Conservation (phyloP, 257 asterid species). For the Euphrasia confusa region DNA sequence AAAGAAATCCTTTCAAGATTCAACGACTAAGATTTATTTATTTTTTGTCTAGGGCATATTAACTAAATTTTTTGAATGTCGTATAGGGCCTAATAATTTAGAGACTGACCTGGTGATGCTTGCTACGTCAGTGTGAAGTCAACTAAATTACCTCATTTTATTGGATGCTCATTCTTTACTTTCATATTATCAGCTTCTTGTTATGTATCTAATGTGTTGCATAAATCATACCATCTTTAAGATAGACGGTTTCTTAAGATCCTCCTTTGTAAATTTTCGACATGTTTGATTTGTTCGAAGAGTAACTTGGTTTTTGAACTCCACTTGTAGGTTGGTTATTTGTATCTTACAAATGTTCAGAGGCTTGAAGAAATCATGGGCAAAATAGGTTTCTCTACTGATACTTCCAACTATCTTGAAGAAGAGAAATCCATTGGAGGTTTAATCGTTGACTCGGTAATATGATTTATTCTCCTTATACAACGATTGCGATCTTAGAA, state of each 20-base stretch:
- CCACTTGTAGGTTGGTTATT: not conserved
- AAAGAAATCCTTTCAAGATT: not conserved
- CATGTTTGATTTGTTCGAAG: not conserved
- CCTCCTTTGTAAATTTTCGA: not conserved
- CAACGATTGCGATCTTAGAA: not conserved
- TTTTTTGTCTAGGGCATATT: not conserved
- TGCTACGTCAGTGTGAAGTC: not conserved
- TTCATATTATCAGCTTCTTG: not conserved
- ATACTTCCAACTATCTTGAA: slow-evolving; percentile 40
- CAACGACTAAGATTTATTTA: not conserved
- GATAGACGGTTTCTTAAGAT: not conserved
- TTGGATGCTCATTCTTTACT: not conserved
- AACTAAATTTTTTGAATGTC: not conserved
- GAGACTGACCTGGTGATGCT: not conserved
- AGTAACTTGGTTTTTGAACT: not conserved
- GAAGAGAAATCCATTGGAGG: slow-evolving; percentile 30
- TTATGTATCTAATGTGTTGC: not conserved
- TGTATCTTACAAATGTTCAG: slow-evolving; percentile 23
- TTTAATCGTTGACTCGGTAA: slow-evolving; percentile 10
- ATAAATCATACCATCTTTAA: not conserved
- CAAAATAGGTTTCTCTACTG: slow-evolving; percentile 68
- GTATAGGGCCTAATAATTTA: too few relatives aligned
- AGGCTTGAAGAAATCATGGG: slow-evolving; percentile 82
- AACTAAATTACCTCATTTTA: not conserved
- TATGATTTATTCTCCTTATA: not conserved